Evolutionary conservation across 2,329 filamentous ascomycete species (phyloP).

Genomic region (Pseudovirgaria hyperparasitica): DNA sequence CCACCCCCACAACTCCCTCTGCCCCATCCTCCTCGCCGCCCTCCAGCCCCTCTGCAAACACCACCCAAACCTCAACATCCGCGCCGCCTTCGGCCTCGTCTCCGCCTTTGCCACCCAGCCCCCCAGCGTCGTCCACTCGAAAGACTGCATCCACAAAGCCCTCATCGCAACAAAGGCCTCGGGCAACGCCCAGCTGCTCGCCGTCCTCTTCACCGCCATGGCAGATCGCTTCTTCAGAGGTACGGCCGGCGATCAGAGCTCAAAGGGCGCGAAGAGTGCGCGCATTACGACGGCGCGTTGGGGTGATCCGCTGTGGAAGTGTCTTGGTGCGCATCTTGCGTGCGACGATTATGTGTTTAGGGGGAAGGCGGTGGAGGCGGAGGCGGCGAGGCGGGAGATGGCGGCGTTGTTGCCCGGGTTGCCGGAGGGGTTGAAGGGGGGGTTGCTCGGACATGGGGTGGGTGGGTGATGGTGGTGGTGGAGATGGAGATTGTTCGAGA

Average conservation of each 20-base stretch:
- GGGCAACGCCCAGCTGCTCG: conserved; percentile 67
- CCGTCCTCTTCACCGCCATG: conserved; percentile 77
- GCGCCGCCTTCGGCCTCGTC: conserved; percentile 65
- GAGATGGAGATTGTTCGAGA: conserved; percentile 16
- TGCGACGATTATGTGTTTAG: conserved; percentile 61
- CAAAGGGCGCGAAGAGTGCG: conserved; percentile 34
- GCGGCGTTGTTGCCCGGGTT: conserved; percentile 11
- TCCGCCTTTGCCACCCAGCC: conserved; percentile 51
- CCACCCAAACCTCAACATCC: conserved; percentile 63
- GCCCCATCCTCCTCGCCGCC: conserved; percentile 48
- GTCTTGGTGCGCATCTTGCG: conserved; percentile 69
- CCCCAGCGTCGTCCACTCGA: conserved; percentile 61
- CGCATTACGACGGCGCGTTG: conserved; percentile 44
- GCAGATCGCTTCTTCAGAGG: conserved; percentile 69
- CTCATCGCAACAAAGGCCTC: conserved; percentile 56
- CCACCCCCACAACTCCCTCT: conserved; percentile 36
- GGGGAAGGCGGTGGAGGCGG: conserved; percentile 46
- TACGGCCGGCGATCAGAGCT: conserved; percentile 53
- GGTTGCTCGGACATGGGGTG: conserved; percentile 3
- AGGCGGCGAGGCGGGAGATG: conserved; percentile 31
- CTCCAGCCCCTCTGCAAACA: conserved; percentile 55
- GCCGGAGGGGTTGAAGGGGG: conserved; percentile 7
- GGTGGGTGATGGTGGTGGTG: conserved; percentile 12
- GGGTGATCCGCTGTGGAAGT: conserved; percentile 23
- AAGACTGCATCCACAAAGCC: conserved; percentile 63